Conservation (phyloP, 176 grass and related monocot genomes). For the Zoysia pacifica region DNA sequence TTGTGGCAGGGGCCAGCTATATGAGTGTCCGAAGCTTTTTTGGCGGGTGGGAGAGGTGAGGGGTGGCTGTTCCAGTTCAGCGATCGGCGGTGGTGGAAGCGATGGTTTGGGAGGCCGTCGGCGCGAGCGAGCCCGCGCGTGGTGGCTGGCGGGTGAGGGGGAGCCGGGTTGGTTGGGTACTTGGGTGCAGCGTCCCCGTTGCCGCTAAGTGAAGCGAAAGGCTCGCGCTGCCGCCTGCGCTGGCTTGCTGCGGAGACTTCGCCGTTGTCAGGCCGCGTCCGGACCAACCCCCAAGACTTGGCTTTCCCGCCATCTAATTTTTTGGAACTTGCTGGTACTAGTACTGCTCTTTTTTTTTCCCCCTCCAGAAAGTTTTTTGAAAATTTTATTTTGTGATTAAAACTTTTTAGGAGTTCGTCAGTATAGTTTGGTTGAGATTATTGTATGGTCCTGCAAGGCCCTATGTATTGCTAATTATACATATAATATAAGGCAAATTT, state of each 20-base stretch:
- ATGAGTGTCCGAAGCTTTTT: conserved; percentile 37
- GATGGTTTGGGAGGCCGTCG: neutral
- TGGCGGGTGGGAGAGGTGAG: conserved; percentile 50
- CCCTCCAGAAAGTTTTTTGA: too few relatives aligned
- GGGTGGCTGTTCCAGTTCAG: conserved; percentile 40
- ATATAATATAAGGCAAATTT: too few relatives aligned
- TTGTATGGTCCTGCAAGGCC: too few relatives aligned
- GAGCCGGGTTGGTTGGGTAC: conserved; percentile 42
- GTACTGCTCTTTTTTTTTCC: too few relatives aligned
- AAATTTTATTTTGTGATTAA: too few relatives aligned
- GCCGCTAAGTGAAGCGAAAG: conserved; percentile 91
- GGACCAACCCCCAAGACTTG: conserved; percentile 48
- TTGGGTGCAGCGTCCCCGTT: conserved; percentile 92
- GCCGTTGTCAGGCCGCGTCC: conserved; percentile 37
- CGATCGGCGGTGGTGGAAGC: neutral
- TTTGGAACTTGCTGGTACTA: neutral
- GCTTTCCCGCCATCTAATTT: conserved; percentile 51
- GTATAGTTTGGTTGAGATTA: too few relatives aligned
- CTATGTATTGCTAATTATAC: too few relatives aligned
- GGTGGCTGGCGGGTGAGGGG: conserved; percentile 49
- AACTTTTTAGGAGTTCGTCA: too few relatives aligned
- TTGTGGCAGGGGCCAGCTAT: conserved; percentile 52
- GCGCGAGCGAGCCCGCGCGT: conserved; percentile 8
- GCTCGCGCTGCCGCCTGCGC: conserved; percentile 1
- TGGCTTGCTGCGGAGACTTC: conserved; percentile 30